Conservation (phyloP, 495 filamentous ascomycete species). For the Hypoxylon lienhwacheense region DNA sequence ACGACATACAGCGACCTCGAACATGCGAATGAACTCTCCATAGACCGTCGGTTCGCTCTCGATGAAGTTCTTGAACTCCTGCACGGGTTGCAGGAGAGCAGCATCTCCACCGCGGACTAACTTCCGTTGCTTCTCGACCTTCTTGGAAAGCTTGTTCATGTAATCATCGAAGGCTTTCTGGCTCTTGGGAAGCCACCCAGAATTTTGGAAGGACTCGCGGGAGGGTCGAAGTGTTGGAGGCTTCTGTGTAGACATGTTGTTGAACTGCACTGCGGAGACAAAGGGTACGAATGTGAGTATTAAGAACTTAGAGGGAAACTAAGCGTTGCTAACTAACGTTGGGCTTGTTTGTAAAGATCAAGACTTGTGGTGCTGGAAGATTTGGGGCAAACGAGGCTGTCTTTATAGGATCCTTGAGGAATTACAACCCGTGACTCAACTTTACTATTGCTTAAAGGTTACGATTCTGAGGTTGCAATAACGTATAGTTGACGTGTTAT, state of each 20-base stretch:
- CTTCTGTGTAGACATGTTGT: constrained; percentile 15
- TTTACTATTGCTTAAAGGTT: constrained; percentile 15
- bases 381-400: constrained; percentile 14
- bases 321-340: constrained; percentile 8
- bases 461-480: constrained; percentile 12
- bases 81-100: constrained; percentile 27
- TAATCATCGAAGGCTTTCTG: constrained; percentile 15
- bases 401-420: constrained; percentile 18
- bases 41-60: constrained; percentile 44
- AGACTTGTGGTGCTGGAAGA: constrained; percentile 13
- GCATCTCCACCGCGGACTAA: constrained; percentile 14
- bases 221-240: constrained; percentile 15
- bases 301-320: constrained; percentile 14
- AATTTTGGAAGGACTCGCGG: constrained; percentile 17
- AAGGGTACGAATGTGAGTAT: constrained; percentile 15
- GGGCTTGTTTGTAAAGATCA: constrained; percentile 16
- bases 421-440: constrained; percentile 16
- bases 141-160: constrained; percentile 17
- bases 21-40: constrained; percentile 17
- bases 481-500: constrained; percentile 14
- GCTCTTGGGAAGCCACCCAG: constrained; percentile 16
- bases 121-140: constrained; percentile 17
- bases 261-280: constrained; percentile 15
- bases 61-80: constrained; percentile 49
- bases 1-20: constrained; percentile 12